Evolutionary conservation across 1,284 basidiomycete genomes (phyloP), one percentile per base, ranked within the genome.

Genomic region (Trametes hirsuta): DNA sequence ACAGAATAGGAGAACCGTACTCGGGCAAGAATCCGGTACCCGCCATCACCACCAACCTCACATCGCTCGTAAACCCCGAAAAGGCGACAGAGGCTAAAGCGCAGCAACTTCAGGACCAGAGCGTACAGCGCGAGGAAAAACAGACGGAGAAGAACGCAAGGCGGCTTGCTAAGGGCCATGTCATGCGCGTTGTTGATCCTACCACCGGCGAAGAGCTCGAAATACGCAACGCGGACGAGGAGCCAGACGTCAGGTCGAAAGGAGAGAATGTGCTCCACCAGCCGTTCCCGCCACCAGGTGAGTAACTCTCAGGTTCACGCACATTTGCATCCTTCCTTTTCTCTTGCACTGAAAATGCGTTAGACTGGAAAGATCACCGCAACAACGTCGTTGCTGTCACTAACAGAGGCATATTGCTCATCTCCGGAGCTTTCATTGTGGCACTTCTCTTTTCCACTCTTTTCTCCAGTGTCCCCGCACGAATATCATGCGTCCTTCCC

Each of bases 11-110:
- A 8, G 69, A 74, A 62, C 72, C 72, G n/a, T 73, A 74, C 68
- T 74, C 73, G 61, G 72, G 71, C 52, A 73, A 73, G 61, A 73
- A 73, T 58, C 73, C 73, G 3, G 72, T 74, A 15, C 71, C 73
- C 9, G 65, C 68, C 54, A 70, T 74, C 34, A 66, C 71, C 21
- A 72, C 71, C 2, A 71, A 72, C 48, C 67, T 74, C 54, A 68
- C 70, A 1, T 67, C 72, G 21, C 69, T 74, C 47, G 57, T 72
- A 5, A 69, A 65, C 46, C 73, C 72, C 0, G 64, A 73, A 52
- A 69, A 56, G 57, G 73, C 73, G 1, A 72, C 71, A 0, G 65
- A 70, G n/a, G 73, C 71, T 1, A 73, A 73, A 53, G 73, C 73
- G 4, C 59, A 66, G 35, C 71, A 73, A 50, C 66, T 74, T 24